A percentile compares a stretch with the other conserved stretches of the same genome.
Conservation (phyloP, 768 basidiomycete species). For the Auricularia sp. region DNA sequence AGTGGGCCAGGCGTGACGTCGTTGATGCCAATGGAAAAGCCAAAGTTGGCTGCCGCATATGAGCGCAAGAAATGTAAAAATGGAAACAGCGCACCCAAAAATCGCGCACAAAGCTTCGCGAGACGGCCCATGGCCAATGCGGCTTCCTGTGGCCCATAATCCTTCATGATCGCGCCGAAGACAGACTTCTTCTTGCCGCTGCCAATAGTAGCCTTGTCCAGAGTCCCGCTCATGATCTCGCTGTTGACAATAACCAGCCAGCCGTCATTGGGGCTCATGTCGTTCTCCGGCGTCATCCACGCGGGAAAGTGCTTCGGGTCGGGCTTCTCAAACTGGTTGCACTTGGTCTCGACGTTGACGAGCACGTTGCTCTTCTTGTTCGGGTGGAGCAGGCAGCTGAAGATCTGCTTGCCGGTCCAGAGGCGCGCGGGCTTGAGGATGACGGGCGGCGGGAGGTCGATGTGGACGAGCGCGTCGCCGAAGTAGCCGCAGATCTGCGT, state of each 20-base stretch:
- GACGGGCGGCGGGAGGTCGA: slow-evolving; percentile 90
- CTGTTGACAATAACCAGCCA: slow-evolving; percentile 96
- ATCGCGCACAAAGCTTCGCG: slow-evolving; percentile 92
- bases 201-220: slow-evolving; percentile 97
- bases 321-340: slow-evolving; percentile 79
- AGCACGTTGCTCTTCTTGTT: slow-evolving; percentile 71
- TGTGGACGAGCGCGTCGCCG: slow-evolving; percentile 80
- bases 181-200: slow-evolving; percentile 99
- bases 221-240: slow-evolving; percentile 98
- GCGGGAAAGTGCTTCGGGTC: slow-evolving; percentile 48
- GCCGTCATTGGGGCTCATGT: slow-evolving; percentile 93
- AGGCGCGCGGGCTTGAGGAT: slow-evolving; percentile 87
- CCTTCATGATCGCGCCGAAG: slow-evolving; percentile 93
- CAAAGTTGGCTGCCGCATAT: slow-evolving; percentile 70
- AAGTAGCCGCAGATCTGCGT: slow-evolving; percentile 95
- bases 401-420: slow-evolving; percentile 99
- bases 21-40: slow-evolving; percentile 96
- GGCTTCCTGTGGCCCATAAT: slow-evolving; percentile 92
- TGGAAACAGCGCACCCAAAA: slow-evolving; percentile 54
- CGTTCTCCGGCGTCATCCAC: slow-evolving; percentile 50
- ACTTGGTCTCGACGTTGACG: slow-evolving; percentile 94
- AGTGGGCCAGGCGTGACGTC: slow-evolving; percentile 93
- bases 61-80: background rate
- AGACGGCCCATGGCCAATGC: slow-evolving; percentile 91
- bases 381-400: slow-evolving; percentile 92